Base-by-base conservation (phyloP, 208 protist genomes). In the Trypanosomatidae sp. region DNA sequence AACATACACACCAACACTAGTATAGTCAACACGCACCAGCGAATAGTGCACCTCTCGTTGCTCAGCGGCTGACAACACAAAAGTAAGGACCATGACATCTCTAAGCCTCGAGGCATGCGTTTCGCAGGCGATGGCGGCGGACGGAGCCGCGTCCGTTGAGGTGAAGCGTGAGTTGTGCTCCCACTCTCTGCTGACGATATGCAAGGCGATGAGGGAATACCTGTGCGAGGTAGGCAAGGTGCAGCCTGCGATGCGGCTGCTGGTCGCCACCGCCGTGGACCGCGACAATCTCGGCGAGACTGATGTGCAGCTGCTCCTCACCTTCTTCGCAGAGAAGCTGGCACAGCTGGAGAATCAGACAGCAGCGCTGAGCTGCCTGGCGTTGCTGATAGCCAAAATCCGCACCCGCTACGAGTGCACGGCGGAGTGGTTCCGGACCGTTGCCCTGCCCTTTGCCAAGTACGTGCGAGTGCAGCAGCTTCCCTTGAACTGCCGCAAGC, bases 321-420 rank as follows among this genome's bases (percentile, higher is more conserved):
- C 60, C 6, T 92, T 92, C 76, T 92, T 91, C 53, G 73, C 70
- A n/a, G 73, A 75, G 28, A 92, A 89, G 68, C 74, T 85, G 65
- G 73, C 78, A 22, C 80, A 86, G 28, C 58, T 73, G 2, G 69
- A 83, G 19, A 79, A 78, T 9, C 66, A 83, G 50, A 75, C 76
- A 41, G 62, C 77, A 6, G 77, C 87, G 2, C 59, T 91, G 25
- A 79, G 73, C 36, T 79, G 69, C 22, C 72, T 92, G 50, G 69
- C 76, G 49, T 33, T 80, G 53, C 55, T 92, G 59, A 60, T 87
- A 46, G 46, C 72, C 2, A 70, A 84, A 58, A 67, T 89, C 39
- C 36, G 59, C 36, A 41, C 28, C 25, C 52, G 59, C 10, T 36
- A 68, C 44, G 49, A 44, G 12, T 83, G 79, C 47, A 58, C 17